These are phyloP conservation scores for Xylaria sp. DNA, from an alignment of 2,329 filamentous ascomycete genomes.

Conservation along the genomic window DNA sequence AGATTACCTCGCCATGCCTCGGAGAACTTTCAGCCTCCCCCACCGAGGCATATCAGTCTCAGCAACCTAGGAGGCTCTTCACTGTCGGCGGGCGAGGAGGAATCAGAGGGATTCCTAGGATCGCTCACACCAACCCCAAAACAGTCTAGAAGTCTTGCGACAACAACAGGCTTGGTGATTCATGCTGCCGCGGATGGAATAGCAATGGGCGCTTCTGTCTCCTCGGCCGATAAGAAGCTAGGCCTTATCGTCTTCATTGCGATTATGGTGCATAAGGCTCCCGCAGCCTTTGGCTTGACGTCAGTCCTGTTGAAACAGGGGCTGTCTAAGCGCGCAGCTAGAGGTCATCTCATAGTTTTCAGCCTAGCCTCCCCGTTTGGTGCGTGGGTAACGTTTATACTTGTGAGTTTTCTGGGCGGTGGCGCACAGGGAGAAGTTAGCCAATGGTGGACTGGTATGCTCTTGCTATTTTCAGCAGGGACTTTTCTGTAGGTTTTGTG, in stretches of 20 bases:
- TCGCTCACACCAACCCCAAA: constrained; percentile 62
- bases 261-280: constrained; percentile 97
- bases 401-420: constrained; percentile 76
- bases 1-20: constrained; percentile 76
- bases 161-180: constrained; percentile 92
- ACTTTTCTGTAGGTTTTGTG: constrained; percentile 80
- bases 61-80: constrained; percentile 72
- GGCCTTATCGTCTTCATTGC: constrained; percentile 93
- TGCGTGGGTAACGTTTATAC: constrained; percentile 80
- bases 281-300: constrained; percentile 92
- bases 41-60: constrained; percentile 84
- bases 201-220: constrained; percentile 88
- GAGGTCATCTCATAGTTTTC: constrained; percentile 87
- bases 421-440: constrained; percentile 65
- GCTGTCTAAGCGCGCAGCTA: constrained; percentile 81
- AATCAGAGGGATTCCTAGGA: constrained; percentile 64
- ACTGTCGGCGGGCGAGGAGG: constrained; percentile 56
- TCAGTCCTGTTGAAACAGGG: constrained; percentile 90
- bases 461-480: constrained; percentile 92
- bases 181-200: constrained; percentile 96
- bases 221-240: constrained; percentile 73
- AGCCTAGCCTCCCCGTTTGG: constrained; percentile 88
- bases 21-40: constrained; percentile 66
- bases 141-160: constrained; percentile 71
- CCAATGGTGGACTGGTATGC: constrained; percentile 88